Conservation (phyloP, 2,329 filamentous ascomycete species). For the Oidium heveae region DNA sequence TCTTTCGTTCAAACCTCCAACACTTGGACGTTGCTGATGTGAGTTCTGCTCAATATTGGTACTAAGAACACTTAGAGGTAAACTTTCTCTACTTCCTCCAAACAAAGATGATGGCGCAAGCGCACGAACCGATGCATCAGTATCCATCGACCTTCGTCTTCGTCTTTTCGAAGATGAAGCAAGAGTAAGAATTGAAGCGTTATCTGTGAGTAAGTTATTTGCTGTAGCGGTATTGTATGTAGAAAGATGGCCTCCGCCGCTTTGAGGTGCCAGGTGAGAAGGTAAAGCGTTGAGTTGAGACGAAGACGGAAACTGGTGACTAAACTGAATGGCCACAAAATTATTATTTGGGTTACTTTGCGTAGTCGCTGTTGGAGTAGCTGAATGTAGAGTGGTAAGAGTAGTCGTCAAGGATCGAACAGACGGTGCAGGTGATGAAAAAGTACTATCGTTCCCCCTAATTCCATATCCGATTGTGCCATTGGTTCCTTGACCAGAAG, state of each 20-base stretch:
- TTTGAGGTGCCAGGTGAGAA: constrained; percentile 32
- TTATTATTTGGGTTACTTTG: constrained; percentile 14
- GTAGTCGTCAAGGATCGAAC: constrained; percentile 62
- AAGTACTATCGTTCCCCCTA: constrained; percentile 48
- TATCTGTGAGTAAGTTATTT: constrained; percentile 60
- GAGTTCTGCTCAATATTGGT: constrained; percentile 36
- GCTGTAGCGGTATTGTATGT: constrained; percentile 59
- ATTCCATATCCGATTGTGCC: constrained; percentile 41
- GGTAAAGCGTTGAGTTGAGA: constrained; percentile 50
- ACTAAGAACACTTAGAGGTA: constrained; percentile 56
- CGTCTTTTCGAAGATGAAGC: constrained; percentile 61
- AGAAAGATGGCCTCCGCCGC: constrained; percentile 27
- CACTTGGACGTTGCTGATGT: constrained; percentile 23
- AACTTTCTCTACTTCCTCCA: constrained; percentile 55
- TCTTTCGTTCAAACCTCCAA: constrained; percentile 28
- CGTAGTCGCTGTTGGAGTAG: constrained; percentile 25
- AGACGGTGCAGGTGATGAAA: constrained; percentile 61
- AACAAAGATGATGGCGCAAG: constrained; percentile 63
- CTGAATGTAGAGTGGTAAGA: constrained; percentile 63
- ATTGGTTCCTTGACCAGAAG: constrained; percentile 46
- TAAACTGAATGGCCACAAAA: constrained; percentile 27
- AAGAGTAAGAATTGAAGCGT: constrained; percentile 64
- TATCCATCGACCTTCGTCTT: constrained; percentile 58
- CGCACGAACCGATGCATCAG: constrained; percentile 62
- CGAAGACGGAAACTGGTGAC: constrained; percentile 36